phyloP scores from a whole-genome alignment of 345 rosid genomes.

The Mangifera indica region DNA sequence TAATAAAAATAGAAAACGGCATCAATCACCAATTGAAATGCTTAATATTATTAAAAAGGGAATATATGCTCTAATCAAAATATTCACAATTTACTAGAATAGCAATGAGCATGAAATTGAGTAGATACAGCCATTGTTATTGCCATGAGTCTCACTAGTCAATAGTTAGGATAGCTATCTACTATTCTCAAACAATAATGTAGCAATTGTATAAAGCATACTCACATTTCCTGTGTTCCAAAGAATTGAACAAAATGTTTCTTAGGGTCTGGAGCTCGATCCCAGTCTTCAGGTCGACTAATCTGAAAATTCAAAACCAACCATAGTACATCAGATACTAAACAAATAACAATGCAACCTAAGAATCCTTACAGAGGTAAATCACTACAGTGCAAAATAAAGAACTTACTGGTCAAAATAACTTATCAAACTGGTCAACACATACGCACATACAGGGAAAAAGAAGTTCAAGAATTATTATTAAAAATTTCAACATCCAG shows the following conservation, averaged over 20 bases:
- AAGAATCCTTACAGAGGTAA: not conserved
- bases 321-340: slow-evolving; percentile 15
- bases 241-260: slow-evolving; percentile 81
- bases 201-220: slow-evolving; percentile 12
- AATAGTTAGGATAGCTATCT: not conserved
- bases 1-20: not conserved
- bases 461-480: no score
- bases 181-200: not conserved
- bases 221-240: slow-evolving; percentile 94
- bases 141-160: slow-evolving; percentile 2
- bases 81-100: not conserved
- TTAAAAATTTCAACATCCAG: not conserved
- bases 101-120: not conserved
- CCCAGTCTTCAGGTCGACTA: slow-evolving; percentile 81
- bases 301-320: slow-evolving; percentile 60
- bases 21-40: not conserved
- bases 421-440: no score
- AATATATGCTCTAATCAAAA: not conserved
- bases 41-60: not conserved
- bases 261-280: slow-evolving; percentile 65
- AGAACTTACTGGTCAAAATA: no score
- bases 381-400: not conserved
- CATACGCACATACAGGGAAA: no score
- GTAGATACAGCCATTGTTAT: not conserved
- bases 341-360: slow-evolving; percentile 3